Conservation (phyloP, 345 rosid genomes). For the Trapa bicornis region DNA sequence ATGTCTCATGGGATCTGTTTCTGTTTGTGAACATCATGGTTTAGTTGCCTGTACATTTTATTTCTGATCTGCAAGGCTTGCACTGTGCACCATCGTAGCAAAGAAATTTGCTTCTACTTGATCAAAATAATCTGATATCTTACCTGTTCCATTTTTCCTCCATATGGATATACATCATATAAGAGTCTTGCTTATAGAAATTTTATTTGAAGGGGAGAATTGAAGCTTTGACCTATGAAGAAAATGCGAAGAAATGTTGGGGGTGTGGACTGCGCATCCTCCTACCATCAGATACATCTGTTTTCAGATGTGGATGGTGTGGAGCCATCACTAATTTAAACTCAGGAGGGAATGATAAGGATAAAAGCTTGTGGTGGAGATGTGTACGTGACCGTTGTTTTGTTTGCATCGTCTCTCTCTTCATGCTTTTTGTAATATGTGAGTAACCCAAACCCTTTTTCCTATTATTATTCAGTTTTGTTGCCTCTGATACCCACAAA, state of each 20-base stretch:
- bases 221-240: slow-evolving; percentile 37
- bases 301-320: slow-evolving; percentile 94
- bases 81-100: no score
- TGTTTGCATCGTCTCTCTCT: slow-evolving; percentile 38
- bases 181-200: not conserved
- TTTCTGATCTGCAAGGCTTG: no score
- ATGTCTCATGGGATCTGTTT: no score
- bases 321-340: slow-evolving; percentile 75
- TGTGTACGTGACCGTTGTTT: slow-evolving; percentile 77
- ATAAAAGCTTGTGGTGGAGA: slow-evolving; percentile 52
- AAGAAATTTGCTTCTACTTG: no score
- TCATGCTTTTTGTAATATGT: slow-evolving; percentile 76
- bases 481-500: not conserved
- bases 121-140: not conserved
- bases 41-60: no score
- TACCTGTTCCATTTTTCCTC: not conserved
- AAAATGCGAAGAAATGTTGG: slow-evolving; percentile 63
- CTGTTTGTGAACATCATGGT: no score
- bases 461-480: not conserved
- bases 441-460: slow-evolving; percentile 18
- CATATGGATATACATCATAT: not conserved
- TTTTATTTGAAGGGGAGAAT: slow-evolving; percentile 30
- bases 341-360: slow-evolving; percentile 24
- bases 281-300: slow-evolving; percentile 49
- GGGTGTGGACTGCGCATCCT: slow-evolving; percentile 83